Evolutionary conservation across 441 rosid genomes (phyloP), one percentile per base, ranked within the genome.

Genomic region (Mallotus japonicus): DNA sequence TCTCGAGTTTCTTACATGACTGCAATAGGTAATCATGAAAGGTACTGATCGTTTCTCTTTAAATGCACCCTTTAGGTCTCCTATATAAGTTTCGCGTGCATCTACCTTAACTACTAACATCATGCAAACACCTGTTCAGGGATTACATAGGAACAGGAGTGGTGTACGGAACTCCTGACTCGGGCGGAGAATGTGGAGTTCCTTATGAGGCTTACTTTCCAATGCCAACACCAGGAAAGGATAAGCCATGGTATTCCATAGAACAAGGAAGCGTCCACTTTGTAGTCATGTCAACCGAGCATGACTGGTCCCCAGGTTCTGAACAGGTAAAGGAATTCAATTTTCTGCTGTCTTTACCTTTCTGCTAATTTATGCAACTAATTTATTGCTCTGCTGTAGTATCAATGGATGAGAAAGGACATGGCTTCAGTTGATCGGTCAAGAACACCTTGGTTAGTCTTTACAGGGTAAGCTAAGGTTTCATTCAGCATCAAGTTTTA

Each of bases 131-230:
- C 32, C 17, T 32, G n/a, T 73, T 16, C 78, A 84, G 95, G 81
- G 91, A 90, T 74, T 90, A 90, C 57, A 20, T 51, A 49, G 65
- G 22, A 17, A 75, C 87, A 8, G 90, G 91, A 16, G 83, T 86
- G 1, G 60, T 70, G 28, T 88, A 90, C 68, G 2, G 3, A 24
- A 71, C 80, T 20, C 87, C 91, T 0, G 95, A 87, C 78, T 90
- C 92, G 0, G 92, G 95, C 6, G 95, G 95, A 22, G 95, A 90
- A 81, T 87, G 90, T 71, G 95, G 95, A 17, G 78, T 88, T 67
- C 78, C 92, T 4, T 90, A 88, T 53, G 95, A 90, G 83, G 82
- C 88, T 10, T 87, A 87, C 55, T 87, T 90, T 44, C 89, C 75
- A 11, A 90, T 88, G 87, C 92, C 92, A 74, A 80, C 83, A 2